Percentiles rank a stretch among this genome's conserved stretches.
These are phyloP conservation scores for Apostasia ramifera DNA, from an alignment of 106 monocot genomes.

Conservation along the genomic window DNA sequence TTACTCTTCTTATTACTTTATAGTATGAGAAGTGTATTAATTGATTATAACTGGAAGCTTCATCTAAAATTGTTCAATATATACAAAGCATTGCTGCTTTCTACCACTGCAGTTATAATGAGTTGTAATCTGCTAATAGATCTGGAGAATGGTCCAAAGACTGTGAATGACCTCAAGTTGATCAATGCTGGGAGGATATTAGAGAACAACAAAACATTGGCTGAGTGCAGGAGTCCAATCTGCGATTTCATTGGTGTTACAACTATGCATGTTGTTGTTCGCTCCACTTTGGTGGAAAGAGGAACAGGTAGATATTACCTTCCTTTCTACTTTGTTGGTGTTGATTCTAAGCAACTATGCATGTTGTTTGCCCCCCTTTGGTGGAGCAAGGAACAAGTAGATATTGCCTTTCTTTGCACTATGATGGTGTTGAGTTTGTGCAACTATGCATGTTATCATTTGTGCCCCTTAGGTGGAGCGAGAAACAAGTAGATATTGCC, in stretches of 20 bases:
- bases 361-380: background rate
- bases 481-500: slow-evolving; percentile 20
- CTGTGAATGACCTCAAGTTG: slow-evolving; percentile 54
- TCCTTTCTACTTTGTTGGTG: background rate
- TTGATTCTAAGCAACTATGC: no score
- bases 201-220: slow-evolving; percentile 51
- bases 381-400: background rate
- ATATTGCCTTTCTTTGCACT: background rate
- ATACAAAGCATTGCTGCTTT: background rate
- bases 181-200: slow-evolving; percentile 62
- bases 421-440: no score
- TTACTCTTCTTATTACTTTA: no score
- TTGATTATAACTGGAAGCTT: no score
- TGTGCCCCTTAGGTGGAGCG: slow-evolving; percentile 35
- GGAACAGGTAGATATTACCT: slow-evolving; percentile 18
- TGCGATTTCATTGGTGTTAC: slow-evolving; percentile 37
- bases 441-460: slow-evolving; percentile 59
- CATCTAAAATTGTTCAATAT: background rate
- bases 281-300: slow-evolving; percentile 36
- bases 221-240: slow-evolving; percentile 43
- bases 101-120: background rate
- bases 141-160: slow-evolving; percentile 42
- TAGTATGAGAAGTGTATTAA: no score
- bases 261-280: slow-evolving; percentile 62
- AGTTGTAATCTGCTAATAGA: slow-evolving; percentile 15